phyloP scores from a whole-genome alignment of 2,329 filamentous ascomycete genomes.

The Sphaerostilbella broomeana region DNA sequence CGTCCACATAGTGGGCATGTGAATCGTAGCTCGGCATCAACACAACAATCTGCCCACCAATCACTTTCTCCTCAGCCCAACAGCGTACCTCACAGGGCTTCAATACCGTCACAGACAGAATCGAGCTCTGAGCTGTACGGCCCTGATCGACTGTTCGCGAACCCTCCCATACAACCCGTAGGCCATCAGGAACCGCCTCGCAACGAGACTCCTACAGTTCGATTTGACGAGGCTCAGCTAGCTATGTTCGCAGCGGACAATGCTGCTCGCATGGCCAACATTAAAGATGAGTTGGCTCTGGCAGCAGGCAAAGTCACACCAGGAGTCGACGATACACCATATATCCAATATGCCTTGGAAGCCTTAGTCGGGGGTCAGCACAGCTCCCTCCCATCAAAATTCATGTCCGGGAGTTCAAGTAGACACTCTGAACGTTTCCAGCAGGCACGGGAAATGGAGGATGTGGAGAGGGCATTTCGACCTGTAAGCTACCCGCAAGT shows the following conservation, averaged over 20 bases:
- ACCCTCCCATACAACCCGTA: slow-evolving; percentile 23
- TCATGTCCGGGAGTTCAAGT: slow-evolving; percentile 36
- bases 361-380: slow-evolving; percentile 73
- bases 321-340: slow-evolving; percentile 76
- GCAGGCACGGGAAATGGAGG: slow-evolving; percentile 16
- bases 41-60: slow-evolving; percentile 23
- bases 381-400: slow-evolving; percentile 46
- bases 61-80: slow-evolving; percentile 27
- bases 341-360: slow-evolving; percentile 84
- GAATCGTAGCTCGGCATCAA: slow-evolving; percentile 2
- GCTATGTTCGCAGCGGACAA: slow-evolving; percentile 32
- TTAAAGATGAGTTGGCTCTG: slow-evolving; percentile 47
- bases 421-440: slow-evolving; percentile 27
- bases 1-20: slow-evolving; percentile 7
- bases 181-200: slow-evolving; percentile 9
- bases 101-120: slow-evolving; percentile 32
- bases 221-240: slow-evolving; percentile 34
- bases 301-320: slow-evolving; percentile 57
- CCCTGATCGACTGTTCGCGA: slow-evolving; percentile 32
- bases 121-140: slow-evolving; percentile 40
- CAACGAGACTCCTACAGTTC: slow-evolving; percentile 19
- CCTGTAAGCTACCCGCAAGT: slow-evolving; percentile 5
- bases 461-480: too few species aligned
- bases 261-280: slow-evolving; percentile 29
- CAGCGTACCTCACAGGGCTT: slow-evolving; percentile 17